Evolutionary conservation across 768 basidiomycete species (phyloP).

Genomic region (Cystofilobasidium macerans): DNA sequence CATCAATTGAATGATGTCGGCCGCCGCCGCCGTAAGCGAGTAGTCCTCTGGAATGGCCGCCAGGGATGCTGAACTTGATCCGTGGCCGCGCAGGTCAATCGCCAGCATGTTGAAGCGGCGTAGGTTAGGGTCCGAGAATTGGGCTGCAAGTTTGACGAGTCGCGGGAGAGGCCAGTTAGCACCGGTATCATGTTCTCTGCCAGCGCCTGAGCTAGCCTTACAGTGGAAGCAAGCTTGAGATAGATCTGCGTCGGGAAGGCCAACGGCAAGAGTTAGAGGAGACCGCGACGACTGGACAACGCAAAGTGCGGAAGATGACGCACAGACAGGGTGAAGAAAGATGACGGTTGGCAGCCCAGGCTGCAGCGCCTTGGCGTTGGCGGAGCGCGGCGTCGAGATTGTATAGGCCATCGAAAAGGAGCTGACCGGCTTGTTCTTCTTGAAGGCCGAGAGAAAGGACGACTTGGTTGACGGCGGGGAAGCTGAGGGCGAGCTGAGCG

Average conservation of each 20-base stretch:
- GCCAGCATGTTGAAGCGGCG: conserved; percentile 14
- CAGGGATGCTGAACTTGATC: background rate
- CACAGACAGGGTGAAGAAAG: conserved; percentile 3
- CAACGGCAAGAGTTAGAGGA: background rate
- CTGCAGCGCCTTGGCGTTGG: conserved; percentile 1
- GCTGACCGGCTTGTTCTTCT: conserved; percentile 8
- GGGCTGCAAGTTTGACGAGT: background rate
- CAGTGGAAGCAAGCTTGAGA: too few relatives aligned
- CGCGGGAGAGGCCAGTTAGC: too few relatives aligned
- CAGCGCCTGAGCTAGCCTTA: too few relatives aligned
- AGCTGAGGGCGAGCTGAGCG: background rate
- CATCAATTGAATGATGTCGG: conserved; percentile 1
- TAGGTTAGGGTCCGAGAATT: background rate
- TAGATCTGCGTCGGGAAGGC: background rate
- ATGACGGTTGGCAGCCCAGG: background rate
- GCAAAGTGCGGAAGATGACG: background rate
- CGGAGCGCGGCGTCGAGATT: conserved; percentile 3
- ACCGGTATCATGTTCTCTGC: too few relatives aligned
- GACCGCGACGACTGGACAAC: background rate
- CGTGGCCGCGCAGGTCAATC: conserved; percentile 9
- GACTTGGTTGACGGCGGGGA: background rate
- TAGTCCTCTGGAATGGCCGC: background rate
- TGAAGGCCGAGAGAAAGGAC: background rate
- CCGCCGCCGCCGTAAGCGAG: background rate
- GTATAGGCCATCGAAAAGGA: background rate